Conservation (phyloP, 495 filamentous ascomycete genomes). For the Xylaria palmicola region DNA sequence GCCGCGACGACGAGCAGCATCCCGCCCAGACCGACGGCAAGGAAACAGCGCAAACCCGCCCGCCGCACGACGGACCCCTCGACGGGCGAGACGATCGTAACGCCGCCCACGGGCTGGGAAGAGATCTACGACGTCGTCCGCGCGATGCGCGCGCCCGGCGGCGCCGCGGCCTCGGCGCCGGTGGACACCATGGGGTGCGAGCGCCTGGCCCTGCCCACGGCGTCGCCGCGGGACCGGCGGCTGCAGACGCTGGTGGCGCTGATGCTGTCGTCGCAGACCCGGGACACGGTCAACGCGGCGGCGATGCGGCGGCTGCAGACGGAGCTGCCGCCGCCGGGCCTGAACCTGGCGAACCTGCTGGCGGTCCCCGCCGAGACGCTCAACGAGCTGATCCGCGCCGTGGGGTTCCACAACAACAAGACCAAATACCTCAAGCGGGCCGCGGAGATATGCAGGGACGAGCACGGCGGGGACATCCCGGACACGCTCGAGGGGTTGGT, state of each 20-base stretch:
- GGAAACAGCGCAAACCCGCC: constrained; percentile 60
- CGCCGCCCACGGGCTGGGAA: constrained; percentile 81
- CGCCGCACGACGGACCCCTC: constrained; percentile 58
- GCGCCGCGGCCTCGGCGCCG: constrained; percentile 65
- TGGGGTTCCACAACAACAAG: constrained; percentile 97
- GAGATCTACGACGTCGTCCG: constrained; percentile 74
- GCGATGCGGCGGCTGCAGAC: constrained; percentile 79
- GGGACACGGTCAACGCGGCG: constrained; percentile 87
- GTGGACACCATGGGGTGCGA: constrained; percentile 99
- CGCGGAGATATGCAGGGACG: constrained; percentile 69
- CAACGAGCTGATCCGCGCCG: constrained; percentile 76
- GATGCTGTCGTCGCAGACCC: constrained; percentile 97
- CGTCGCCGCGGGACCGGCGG: constrained; percentile 63
- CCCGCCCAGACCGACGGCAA: constrained; percentile 31
- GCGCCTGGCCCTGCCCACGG: constrained; percentile 58
- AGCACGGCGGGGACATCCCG: constrained; percentile 76
- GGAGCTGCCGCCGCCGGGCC: constrained; percentile 58
- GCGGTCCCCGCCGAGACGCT: constrained; percentile 65
- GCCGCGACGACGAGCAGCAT: constrained; percentile 19
- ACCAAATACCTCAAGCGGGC: constrained; percentile 81
- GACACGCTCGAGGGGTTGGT: constrained; percentile 74
- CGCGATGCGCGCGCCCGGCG: constrained; percentile 70
- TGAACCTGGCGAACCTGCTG: constrained; percentile 80
- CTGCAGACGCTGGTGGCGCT: constrained; percentile 90
- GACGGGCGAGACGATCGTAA: constrained; percentile 51